Evolutionary conservation across 2,329 filamentous ascomycete species (phyloP).

Genomic region (Eutypella sp.): DNA sequence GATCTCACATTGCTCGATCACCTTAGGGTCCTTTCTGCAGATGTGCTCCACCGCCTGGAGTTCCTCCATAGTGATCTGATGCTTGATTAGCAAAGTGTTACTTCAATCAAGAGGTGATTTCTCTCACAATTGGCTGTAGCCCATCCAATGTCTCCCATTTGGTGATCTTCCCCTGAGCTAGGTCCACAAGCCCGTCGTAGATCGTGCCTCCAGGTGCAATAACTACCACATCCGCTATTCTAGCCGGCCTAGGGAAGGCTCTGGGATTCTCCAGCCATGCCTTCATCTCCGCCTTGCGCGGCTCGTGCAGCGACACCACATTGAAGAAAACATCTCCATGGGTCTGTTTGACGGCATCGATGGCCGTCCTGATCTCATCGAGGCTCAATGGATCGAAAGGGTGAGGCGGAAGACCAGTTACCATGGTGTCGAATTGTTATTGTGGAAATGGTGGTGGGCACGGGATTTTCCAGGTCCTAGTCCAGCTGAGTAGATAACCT

Average conservation of each 20-base stretch:
- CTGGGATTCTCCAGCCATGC: constrained; percentile 68
- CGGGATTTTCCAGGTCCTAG: background rate
- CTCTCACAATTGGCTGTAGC: constrained; percentile 70
- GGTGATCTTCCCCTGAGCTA: constrained; percentile 60
- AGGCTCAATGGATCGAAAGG: constrained; percentile 74
- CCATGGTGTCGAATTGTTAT: constrained; percentile 17
- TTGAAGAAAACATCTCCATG: constrained; percentile 76
- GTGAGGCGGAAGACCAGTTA: constrained; percentile 36
- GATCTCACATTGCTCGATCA: constrained; percentile 85
- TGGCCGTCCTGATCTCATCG: constrained; percentile 67
- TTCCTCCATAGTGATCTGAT: constrained; percentile 84
- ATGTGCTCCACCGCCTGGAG: constrained; percentile 74
- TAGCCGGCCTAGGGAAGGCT: constrained; percentile 55
- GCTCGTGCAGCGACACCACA: constrained; percentile 78
- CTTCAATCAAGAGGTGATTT: background rate
- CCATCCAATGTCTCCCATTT: constrained; percentile 72
- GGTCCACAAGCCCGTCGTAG: constrained; percentile 75
- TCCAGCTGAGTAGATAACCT: background rate
- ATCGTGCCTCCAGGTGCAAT: constrained; percentile 76
- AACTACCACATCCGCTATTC: constrained; percentile 77
- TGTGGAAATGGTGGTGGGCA: background rate
- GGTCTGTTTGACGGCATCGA: constrained; percentile 63
- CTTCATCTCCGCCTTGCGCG: constrained; percentile 78
- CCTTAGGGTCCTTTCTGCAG: constrained; percentile 71
- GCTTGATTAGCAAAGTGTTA: constrained; percentile 2